Conservation (phyloP, 2,329 filamentous ascomycete genomes). For the Aspergillus arachidicola region DNA sequence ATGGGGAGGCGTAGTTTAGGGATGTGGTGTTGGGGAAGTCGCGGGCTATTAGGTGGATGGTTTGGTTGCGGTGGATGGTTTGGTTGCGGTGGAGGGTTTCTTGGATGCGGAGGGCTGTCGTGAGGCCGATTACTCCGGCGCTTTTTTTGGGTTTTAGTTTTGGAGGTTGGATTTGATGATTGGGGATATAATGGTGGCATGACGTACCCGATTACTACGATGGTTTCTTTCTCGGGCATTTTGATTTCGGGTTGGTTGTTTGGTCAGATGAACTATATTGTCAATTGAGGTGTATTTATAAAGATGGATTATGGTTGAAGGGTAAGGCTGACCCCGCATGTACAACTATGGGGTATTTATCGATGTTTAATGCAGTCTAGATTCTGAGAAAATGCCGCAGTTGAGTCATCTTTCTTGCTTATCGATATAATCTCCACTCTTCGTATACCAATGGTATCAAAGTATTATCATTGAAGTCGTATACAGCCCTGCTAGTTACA, state of each 20-base stretch:
- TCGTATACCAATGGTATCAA: neutral
- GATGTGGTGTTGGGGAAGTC: constrained; percentile 45
- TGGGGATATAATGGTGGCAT: neutral
- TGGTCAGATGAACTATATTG: neutral
- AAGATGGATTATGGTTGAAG: too few relatives aligned
- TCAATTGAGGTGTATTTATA: neutral
- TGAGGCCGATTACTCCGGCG: constrained; percentile 44
- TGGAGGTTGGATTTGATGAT: neutral
- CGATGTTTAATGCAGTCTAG: neutral
- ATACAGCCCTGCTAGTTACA: neutral
- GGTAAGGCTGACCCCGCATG: neutral
- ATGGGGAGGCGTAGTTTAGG: constrained; percentile 49
- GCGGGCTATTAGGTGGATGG: constrained; percentile 43
- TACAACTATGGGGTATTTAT: neutral
- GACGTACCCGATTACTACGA: constrained; percentile 41
- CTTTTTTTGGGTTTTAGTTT: constrained; percentile 25
- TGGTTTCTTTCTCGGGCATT: constrained; percentile 34
- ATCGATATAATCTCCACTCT: neutral
- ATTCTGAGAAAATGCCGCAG: neutral
- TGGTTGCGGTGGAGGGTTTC: constrained; percentile 26
- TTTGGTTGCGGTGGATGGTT: constrained; percentile 27
- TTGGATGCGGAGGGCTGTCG: constrained; percentile 40
- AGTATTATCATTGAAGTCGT: constrained; percentile 2
- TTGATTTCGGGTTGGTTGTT: neutral
- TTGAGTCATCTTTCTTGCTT: neutral